Base-by-base conservation (phyloP, 176 grass and related monocot species). In the Oryza officinalis region DNA sequence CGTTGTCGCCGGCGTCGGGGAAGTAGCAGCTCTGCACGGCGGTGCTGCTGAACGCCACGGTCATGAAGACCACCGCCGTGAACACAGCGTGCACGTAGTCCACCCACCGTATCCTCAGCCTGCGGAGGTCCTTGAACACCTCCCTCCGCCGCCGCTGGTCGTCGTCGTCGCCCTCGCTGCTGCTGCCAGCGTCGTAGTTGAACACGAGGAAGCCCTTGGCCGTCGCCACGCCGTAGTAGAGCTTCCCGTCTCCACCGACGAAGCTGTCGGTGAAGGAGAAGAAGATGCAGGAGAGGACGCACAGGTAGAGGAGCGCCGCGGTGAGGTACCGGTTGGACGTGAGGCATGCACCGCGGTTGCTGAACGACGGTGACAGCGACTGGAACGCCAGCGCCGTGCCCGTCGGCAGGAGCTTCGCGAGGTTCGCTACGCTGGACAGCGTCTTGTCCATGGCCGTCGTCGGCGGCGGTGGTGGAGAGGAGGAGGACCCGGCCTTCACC, bases 261-360 rank as follows among this genome's bases (percentile, higher is more conserved):
- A 91, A 38, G 83, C 89, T 94, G 80, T 94, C 92, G 27, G 89
- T 94, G 86, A 91, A 78, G 28, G 80, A 77, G 57, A 85, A 91
- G 89, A 94, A 86, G 57, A 71, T 4, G 71, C 89, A 91, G 3
- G 83, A 86, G 70, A 86, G 13, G 43, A 30, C 33, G 70, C 83
- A 84, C 43, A 86, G 8, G 89, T 68, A 80, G 64, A 94, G 28
- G 28, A 94, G 75, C 27, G 46, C 41, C 27, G 14, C 75, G 13
- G 76, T 84, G 77, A 94, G 83, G 76, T 69, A 87, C 22, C 61
- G 74, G 86, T 91, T 90, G 32, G 82, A 63, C 6, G 75, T 2
- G 22, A 85, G 78, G 77, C 85, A 93, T 12, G 2, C 33, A 59
- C 91, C 91, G 13, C 72, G 77, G 84, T 88, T 81, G 20, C 85